Conservation (phyloP, 768 basidiomycete species). For the Psilocybe sp. region DNA sequence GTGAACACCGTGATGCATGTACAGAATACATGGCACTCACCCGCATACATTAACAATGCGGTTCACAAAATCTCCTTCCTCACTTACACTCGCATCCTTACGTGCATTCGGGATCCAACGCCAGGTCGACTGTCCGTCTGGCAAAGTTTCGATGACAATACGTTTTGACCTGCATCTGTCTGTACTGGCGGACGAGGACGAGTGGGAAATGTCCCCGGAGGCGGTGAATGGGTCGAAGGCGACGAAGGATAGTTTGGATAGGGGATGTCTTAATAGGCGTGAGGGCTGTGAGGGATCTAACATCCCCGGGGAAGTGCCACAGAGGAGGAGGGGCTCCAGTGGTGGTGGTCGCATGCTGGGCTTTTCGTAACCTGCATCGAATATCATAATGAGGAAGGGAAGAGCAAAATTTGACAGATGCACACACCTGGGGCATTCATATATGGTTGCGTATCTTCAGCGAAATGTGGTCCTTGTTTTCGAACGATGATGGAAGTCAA, state of each 20-base stretch:
- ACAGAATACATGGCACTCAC: constrained; percentile 38
- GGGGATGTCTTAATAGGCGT: constrained; percentile 58
- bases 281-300: constrained; percentile 61
- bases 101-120: constrained; percentile 75
- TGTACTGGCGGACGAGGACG: constrained; percentile 39
- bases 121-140: constrained; percentile 60
- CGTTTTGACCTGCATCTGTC: constrained; percentile 60
- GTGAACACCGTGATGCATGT: neutral
- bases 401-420: neutral
- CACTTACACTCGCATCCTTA: constrained; percentile 48
- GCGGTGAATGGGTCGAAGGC: constrained; percentile 72
- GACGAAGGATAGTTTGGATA: constrained; percentile 68
- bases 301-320: constrained; percentile 56
- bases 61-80: constrained; percentile 71
- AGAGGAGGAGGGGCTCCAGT: constrained; percentile 17
- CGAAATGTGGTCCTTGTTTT: constrained; percentile 16
- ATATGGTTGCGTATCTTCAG: neutral
- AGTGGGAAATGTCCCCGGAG: constrained; percentile 35
- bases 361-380: constrained; percentile 10
- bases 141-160: constrained; percentile 66
- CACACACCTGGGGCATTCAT: constrained; percentile 21
- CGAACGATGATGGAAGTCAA: constrained; percentile 4
- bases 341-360: constrained; percentile 21
- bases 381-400: constrained; percentile 15
- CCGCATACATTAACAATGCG: constrained; percentile 63